Evolutionary conservation across 768 basidiomycete species (phyloP).

Genomic region (Collybiopsis luxurians): DNA sequence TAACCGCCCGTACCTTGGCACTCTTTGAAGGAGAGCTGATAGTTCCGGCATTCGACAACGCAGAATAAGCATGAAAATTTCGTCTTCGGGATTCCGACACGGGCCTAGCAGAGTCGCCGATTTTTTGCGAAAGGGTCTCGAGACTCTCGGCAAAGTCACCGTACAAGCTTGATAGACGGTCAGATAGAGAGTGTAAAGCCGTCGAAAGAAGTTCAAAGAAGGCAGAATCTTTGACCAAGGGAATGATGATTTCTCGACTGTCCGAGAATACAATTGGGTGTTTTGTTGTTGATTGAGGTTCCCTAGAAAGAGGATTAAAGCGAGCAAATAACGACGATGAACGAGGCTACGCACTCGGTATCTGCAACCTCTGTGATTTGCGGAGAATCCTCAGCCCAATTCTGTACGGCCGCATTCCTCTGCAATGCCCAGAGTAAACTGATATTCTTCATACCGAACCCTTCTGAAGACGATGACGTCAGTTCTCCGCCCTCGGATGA

Average conservation of each 20-base stretch:
- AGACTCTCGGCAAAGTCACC: constrained; percentile 45
- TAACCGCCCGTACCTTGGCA: constrained; percentile 17
- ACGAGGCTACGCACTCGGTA: not conserved
- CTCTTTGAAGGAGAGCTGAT: constrained; percentile 23
- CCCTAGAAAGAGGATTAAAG: not conserved
- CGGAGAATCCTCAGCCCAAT: not conserved
- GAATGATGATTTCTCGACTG: constrained; percentile 62
- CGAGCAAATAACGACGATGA: not conserved
- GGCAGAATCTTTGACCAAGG: constrained; percentile 73
- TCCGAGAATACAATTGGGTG: not conserved
- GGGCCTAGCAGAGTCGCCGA: constrained; percentile 41
- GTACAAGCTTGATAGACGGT: constrained; percentile 50
- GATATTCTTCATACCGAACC: not conserved
- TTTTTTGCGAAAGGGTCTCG: constrained; percentile 30
- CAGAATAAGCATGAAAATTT: constrained; percentile 44
- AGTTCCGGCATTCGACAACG: constrained; percentile 35
- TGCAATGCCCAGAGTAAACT: constrained; percentile 9
- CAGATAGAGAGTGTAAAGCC: constrained; percentile 50
- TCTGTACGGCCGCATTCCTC: not conserved
- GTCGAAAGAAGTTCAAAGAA: constrained; percentile 77
- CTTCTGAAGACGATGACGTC: not conserved
- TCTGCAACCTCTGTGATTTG: not conserved
- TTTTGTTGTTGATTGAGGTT: not conserved
- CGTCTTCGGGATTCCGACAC: constrained; percentile 33
- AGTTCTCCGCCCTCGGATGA: constrained; percentile 5